Evolutionary conservation across 257 asterid genomes (phyloP), one percentile per base, ranked within the genome.

Genomic region (Nicotiana tabacum): DNA sequence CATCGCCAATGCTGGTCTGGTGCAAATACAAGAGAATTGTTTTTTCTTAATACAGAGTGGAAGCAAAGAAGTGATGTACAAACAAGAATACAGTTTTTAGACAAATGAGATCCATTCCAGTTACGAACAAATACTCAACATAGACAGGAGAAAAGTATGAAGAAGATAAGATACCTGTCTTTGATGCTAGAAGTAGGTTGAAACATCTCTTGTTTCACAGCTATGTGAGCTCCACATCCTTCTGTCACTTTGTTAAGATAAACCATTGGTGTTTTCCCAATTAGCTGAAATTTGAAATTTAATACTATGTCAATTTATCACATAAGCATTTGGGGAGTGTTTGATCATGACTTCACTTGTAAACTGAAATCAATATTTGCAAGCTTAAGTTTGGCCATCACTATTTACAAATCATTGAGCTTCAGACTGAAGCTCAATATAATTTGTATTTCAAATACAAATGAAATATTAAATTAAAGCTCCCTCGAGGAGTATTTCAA

Each of bases 171-270:
- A 12, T 76, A 93, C 99, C 99, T 91, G 90, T 96, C 99, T 88
- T 96, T 96, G 90, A 96, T 92, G 94, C 99, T 96, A 32, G 99
- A 82, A 68, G 99, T 96, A 51, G 99, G 99, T 88, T 96, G 99
- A 91, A 94, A 89, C 98, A 96, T 96, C 80, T 96, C 98, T 87
- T 96, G 99, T 85, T 96, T 96, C 24, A 88, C 98, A 35, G 99
- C 98, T 51, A 96, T 87, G 82, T 91, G 91, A 83, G 97, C 98
- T 21, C 98, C 99, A 78, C 98, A 93, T 13, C 97, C 98, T 87
- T 94, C 96, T 0, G 92, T 88, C 16, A 96, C 93, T 88, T 89
- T 93, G 80, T 94, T 96, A 8, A 96, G 97, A 86, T 92, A 96
- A 29, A 93, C 98, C 3, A 94, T 87, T 55, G 99, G 99, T 3